Evolutionary conservation across 305 asterid genomes (phyloP), one percentile per base, ranked within the genome.

Genomic region (Solanum aculeatissimum): DNA sequence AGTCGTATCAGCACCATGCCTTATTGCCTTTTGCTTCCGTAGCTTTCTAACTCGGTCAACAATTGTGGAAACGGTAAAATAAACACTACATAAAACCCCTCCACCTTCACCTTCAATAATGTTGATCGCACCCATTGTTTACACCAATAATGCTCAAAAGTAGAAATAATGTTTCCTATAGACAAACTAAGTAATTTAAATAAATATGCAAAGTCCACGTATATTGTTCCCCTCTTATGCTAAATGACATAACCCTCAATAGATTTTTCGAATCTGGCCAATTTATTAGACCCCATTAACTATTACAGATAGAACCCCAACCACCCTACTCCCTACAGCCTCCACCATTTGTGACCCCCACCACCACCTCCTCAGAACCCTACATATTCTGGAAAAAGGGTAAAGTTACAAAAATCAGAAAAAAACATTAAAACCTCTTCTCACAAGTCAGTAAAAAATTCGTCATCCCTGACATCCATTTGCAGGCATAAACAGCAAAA

Each of bases 1-100:
- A 90, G 92, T 84, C 89, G 42, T 88, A 87, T 86, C 87, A 87
- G 79, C 86, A 66, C 47, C 18, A 86, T 57, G 51, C 85, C 84
- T 84, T 85, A 85, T 86, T 23, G 86, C 87, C 83, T 82, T 86
- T 86, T 60, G 86, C 87, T 84, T 79, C 82, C 87, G 63, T 80
- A 21, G 2, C 83, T 58, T 47, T 74, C 68, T 16, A 71, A 85
- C 40, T 68, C 83, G 40, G 40, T 78, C 86, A 78, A 83, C 51
- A 79, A 82, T 29, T 40, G 42, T 40, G 40, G 23, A 81, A 58
- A 32, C 35, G 55, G 19, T 7, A 35, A 55, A 6, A 5, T 42
- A 23, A 40, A 58, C 21, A 38, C 49, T 35, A 81, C 10, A 49
- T 7, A 40, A 35, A 79, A 54, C 83, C 16, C 68, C 51, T 53